Base-by-base conservation (phyloP, 2,329 filamentous ascomycete species). In the Penicillium sp. region DNA sequence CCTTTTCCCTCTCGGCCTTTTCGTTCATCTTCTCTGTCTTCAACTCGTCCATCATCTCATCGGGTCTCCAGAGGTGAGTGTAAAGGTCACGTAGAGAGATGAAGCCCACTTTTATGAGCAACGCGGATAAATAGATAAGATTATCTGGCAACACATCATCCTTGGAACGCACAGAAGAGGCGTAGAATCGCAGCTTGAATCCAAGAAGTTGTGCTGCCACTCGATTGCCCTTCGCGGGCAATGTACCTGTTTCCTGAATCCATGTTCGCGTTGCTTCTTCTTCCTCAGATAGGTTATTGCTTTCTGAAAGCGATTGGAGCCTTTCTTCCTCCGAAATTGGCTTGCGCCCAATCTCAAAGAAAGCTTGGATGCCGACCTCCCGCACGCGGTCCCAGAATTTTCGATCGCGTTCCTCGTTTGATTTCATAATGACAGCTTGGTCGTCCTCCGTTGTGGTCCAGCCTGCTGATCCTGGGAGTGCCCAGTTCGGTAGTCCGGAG, bases 141-240 rank as follows among this genome's bases (percentile, higher is more conserved):
- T 98, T 98, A 31, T 93, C 87, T 0, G 93, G 93, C 2, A 97
- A 76, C 2, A 84, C 77, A 60, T 97, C 93, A 1, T 79, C 74
- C 44, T 83, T 78, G 49, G 87, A 82, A 46, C 91, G 81, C 28
- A 86, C 83, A 23, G 84, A 76, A 0, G 89, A 94, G 32, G 88
- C 86, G 64, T 98, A 98, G 68, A 95, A 98, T 11, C 88, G 87
- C 41, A 98, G 79, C 69, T 98, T 98, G 77, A 98, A 98, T 3
- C 93, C 93, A 11, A 98, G 82, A 3, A 98, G 78, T 65, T 97
- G 93, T 24, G 94, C 94, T 1, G 93, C 93, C 49, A 94, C 88
- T 35, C 85, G 82, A 65, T 96, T 98, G 24, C 94, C 93, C 24
- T 80, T 77, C 1, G 90, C 89, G 4, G 90, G 90, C 3, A 93